Base-by-base conservation (phyloP, 768 basidiomycete genomes). In the Boletellus sp. region DNA sequence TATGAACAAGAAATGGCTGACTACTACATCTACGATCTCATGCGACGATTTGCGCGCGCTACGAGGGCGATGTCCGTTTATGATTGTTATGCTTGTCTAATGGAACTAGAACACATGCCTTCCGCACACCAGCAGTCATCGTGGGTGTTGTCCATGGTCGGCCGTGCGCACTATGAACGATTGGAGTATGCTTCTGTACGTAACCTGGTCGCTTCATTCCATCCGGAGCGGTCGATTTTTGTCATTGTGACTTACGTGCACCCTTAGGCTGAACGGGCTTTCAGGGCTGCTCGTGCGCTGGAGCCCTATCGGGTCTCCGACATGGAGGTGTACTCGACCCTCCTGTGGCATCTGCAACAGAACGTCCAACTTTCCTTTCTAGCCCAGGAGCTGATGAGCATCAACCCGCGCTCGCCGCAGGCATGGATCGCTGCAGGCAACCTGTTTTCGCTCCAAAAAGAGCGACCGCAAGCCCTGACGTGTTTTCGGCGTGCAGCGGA, bases 371-470 rank as follows among this genome's bases (percentile, higher is more conserved):
- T 99, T 51, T 94, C 95, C 4, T 92, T 87, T 72, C 78, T 99
- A 32, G 90, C 95, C 1, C 95, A 98, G 68, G 91, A 94, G 56
- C 75, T 98, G 38, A 80, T 96, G 59, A 82, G 84, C 46, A 85
- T 94, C 64, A 77, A 87, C 56, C 81, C 93, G n/a, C 81, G 79
- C 50, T 83, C 88, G 22, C 73, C 94, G 11, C 82, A 94, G 63
- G 83, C 94, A 15, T 99, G 96, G 96, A 96, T 98, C 57, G 90
- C 94, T 1, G 84, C 93, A 24, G 96, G 96, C 45, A 99, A 99
- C 72, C 74, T 91, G 60, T 98, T 97, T 70, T 95, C 93, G 13
- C 71, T 96, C 60, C 87, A 95, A 70, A 94, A 93, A 72, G 94
- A 99, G 62, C 87, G 92, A 58, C 75, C 87, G 44, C 90, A 96